A percentile compares a stretch with the other conserved stretches of the same genome.
These are phyloP conservation scores for Colletotrichum spinosum DNA, from an alignment of 2,329 filamentous ascomycete genomes.

Conservation along the genomic window DNA sequence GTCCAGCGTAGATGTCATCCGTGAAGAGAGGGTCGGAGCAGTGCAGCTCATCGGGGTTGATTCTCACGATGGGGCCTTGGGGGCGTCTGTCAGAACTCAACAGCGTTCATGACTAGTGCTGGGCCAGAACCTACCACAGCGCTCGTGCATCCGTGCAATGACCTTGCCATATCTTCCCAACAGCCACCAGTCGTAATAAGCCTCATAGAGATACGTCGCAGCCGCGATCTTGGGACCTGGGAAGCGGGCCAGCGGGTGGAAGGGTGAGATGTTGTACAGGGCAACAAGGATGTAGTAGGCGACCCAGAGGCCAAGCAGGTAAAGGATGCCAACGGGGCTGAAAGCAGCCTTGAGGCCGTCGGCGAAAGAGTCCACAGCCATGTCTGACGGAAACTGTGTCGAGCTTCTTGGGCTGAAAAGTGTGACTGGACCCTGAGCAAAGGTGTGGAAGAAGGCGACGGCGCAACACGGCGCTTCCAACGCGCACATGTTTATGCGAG, in stretches of 20 bases:
- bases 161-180: slow-evolving; percentile 33
- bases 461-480: slow-evolving; percentile 5
- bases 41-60: slow-evolving; percentile 53
- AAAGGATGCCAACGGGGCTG: slow-evolving; percentile 22
- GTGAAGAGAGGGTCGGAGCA: slow-evolving; percentile 49
- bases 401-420: slow-evolving; percentile 9
- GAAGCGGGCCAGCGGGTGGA: slow-evolving; percentile 31
- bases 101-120: slow-evolving; percentile 1
- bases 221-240: slow-evolving; percentile 33
- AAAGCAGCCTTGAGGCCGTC: slow-evolving; percentile 20
- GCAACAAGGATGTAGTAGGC: slow-evolving; percentile 20
- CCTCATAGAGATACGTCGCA: slow-evolving; percentile 29
- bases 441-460: not conserved
- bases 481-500: slow-evolving; percentile 14
- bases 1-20: slow-evolving; percentile 51
- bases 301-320: slow-evolving; percentile 18
- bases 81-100: slow-evolving; percentile 12
- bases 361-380: slow-evolving; percentile 19
- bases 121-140: slow-evolving; percentile 17
- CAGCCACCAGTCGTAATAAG: slow-evolving; percentile 32
- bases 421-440: not conserved
- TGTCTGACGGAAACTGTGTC: slow-evolving; percentile 5
- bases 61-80: slow-evolving; percentile 51
- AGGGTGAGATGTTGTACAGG: slow-evolving; percentile 32
- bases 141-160: slow-evolving; percentile 32